Evolutionary conservation across 1,284 basidiomycete species (phyloP).

Genomic region (Pseudozyma sp.): DNA sequence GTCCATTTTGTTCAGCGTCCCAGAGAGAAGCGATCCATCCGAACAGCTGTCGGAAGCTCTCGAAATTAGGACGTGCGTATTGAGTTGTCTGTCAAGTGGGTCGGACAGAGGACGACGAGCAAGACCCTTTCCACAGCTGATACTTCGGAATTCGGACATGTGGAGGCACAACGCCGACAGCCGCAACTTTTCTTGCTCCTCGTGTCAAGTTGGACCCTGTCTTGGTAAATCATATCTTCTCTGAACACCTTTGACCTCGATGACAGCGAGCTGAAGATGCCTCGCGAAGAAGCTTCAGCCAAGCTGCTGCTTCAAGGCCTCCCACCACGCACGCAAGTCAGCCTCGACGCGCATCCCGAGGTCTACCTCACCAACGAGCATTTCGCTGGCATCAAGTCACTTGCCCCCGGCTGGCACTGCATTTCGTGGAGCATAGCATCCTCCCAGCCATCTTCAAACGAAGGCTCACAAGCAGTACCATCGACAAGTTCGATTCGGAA

Average conservation of each 20-base stretch:
- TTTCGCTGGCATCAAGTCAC: slow-evolving; percentile 39
- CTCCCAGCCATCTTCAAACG: not conserved
- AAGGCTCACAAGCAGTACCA: not conserved
- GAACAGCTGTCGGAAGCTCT: not conserved
- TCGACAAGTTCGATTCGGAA: slow-evolving; percentile 13
- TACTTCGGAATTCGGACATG: slow-evolving; percentile 15
- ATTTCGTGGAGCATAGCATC: slow-evolving; percentile 33
- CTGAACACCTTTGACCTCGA: too few species aligned
- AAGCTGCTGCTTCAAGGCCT: slow-evolving; percentile 29
- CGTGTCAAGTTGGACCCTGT: not conserved
- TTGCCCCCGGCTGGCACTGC: slow-evolving; percentile 46
- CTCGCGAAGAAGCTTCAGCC: not conserved
- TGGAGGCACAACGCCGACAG: slow-evolving; percentile 5
- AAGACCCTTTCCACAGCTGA: too few species aligned
- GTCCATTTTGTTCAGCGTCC: not conserved
- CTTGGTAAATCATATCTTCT: not conserved
- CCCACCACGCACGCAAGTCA: slow-evolving; percentile 27
- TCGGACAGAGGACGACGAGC: too few species aligned
- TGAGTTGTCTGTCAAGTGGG: too few species aligned
- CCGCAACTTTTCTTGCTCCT: not conserved
- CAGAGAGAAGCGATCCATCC: not conserved
- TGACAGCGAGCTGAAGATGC: not conserved
- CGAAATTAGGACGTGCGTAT: too few species aligned
- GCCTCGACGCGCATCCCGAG: slow-evolving; percentile 28
- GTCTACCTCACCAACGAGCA: slow-evolving; percentile 33